These are phyloP conservation scores for Nakazawaea siamensis DNA, from an alignment of 805 yeast species.

Conservation along the genomic window DNA sequence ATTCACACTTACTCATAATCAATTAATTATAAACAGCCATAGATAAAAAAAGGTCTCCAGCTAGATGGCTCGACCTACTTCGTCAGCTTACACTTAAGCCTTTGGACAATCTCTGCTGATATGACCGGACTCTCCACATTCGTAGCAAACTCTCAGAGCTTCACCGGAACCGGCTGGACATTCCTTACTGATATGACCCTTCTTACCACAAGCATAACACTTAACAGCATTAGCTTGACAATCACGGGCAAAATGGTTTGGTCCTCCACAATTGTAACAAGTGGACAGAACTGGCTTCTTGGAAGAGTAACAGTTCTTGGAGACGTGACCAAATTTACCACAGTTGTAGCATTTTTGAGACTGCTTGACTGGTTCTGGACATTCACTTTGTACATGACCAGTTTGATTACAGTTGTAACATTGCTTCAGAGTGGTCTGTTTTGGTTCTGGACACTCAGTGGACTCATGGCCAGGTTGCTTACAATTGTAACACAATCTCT, in stretches of 20 bases:
- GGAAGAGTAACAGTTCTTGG: conserved; percentile 56
- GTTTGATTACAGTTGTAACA: conserved; percentile 90
- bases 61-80: too few species aligned
- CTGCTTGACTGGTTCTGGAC: conserved; percentile 41
- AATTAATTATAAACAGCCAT: too few species aligned
- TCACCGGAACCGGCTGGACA: conserved; percentile 50
- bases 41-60: too few species aligned
- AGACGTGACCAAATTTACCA: conserved; percentile 71
- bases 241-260: conserved; percentile 89
- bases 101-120: conserved; percentile 69
- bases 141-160: conserved; percentile 56
- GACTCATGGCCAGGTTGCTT: conserved; percentile 86
- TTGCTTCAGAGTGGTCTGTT: conserved; percentile 76
- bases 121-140: conserved; percentile 77
- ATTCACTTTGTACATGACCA: conserved; percentile 85
- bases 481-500: conserved; percentile 89
- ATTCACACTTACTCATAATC: too few species aligned
- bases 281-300: conserved; percentile 33
- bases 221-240: conserved; percentile 66
- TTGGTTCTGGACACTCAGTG: conserved; percentile 81
- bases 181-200: conserved; percentile 84
- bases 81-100: not conserved
- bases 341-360: conserved; percentile 69
- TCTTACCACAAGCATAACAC: conserved; percentile 89
- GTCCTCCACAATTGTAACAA: conserved; percentile 89